Conservation (phyloP, 495 filamentous ascomycete species). For the Apodospora peruviana region DNA sequence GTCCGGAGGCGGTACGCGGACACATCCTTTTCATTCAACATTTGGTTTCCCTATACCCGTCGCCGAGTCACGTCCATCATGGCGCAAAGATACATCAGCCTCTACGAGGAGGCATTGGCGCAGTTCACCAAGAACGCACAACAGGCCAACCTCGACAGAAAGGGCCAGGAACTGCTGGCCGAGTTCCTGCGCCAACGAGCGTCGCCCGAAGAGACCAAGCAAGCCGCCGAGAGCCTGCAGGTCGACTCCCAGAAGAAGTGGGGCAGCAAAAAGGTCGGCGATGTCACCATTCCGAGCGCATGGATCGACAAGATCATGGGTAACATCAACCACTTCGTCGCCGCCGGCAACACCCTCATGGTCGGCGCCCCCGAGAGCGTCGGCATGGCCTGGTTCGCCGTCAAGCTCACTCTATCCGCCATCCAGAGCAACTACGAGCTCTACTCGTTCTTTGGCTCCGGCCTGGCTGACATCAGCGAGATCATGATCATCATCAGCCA, state of each 20-base stretch:
- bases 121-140: slow-evolving; percentile 11
- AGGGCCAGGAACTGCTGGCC: slow-evolving; percentile 13
- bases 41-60: too few relatives aligned
- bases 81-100: too few relatives aligned
- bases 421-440: slow-evolving; percentile 27
- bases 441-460: slow-evolving; percentile 24
- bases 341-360: slow-evolving; percentile 15
- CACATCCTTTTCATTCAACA: too few relatives aligned
- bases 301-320: slow-evolving; percentile 23
- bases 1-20: too few relatives aligned
- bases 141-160: slow-evolving; percentile 9
- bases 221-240: slow-evolving; percentile 15
- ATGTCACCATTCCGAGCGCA: slow-evolving; percentile 15
- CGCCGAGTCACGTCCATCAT: too few relatives aligned
- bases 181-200: slow-evolving; percentile 15
- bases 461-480: slow-evolving; percentile 23
- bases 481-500: slow-evolving; percentile 25
- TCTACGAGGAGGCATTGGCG: slow-evolving; percentile 16
- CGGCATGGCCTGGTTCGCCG: slow-evolving; percentile 23
- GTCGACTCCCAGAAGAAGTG: slow-evolving; percentile 17
- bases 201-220: slow-evolving; percentile 14
- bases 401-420: slow-evolving; percentile 20
- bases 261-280: slow-evolving; percentile 14
- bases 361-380: slow-evolving; percentile 22
- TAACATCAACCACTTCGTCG: slow-evolving; percentile 23